Base-by-base conservation (phyloP, 2,329 filamentous ascomycete species). In the Mariannaea elegans region DNA sequence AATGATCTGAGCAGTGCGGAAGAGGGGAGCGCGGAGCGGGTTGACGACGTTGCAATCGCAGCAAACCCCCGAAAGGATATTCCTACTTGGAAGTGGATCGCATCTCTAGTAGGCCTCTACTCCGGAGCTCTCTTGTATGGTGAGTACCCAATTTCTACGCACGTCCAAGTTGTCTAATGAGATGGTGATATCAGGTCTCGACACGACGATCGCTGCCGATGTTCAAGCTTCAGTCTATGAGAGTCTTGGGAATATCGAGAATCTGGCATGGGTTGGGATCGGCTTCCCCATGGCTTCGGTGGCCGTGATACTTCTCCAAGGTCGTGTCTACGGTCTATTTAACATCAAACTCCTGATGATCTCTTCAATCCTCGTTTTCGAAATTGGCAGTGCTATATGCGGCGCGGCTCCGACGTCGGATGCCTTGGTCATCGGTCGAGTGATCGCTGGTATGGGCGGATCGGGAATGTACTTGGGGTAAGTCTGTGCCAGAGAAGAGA, bases 341-440 rank as follows among this genome's bases (percentile, higher is more conserved):
- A 50, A 64, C 19, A 61, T 73, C 55, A 71, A 69, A 44, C 3
- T 16, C 7, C 48, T 71, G 14, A 66, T 65, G 38, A 41, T 70
- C 19, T 46, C 39, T 29, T 61, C 59, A 3, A 59, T 72, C 3
- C 4, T 70, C 1, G 24, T 70, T 12, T 71, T 72, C 24, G 68
- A 71, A 50, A 27, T 71, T 6, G 74, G 74, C 13, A 73, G 69
- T 8, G 61, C 57, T 13, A 62, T 78, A 2, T 81, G 78, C 53
- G 78, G 78, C 24, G 78, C 70, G 0, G 77, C 78, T 4, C 75
- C 75, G 0, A 75, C 54, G 8, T 79, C 80, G 71, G 68, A 78
- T 60, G 75, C 76, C 24, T 63, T 84, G 13, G 83, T 84, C 47
- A 62, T 80, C 18, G 79, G 79, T 8, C 72, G 79, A 19, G 77